phyloP scores from a whole-genome alignment of 257 asterid species.

The Rubia yunnanensis region DNA sequence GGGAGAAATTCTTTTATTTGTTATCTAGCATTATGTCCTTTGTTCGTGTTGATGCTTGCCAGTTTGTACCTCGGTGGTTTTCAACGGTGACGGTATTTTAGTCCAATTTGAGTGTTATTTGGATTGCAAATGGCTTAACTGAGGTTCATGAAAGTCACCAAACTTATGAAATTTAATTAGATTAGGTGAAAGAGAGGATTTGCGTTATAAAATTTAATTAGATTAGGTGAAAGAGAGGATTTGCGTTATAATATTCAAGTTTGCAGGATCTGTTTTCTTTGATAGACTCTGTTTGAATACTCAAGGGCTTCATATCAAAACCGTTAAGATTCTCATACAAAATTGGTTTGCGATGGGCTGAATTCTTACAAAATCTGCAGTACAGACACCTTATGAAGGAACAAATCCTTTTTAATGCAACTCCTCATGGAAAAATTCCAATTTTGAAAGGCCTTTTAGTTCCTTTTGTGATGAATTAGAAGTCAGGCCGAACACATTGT shows the following conservation, averaged over 20 bases:
- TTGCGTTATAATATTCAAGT: not conserved
- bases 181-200: not conserved
- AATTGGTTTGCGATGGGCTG: not conserved
- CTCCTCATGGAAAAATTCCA: not conserved
- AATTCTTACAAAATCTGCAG: not conserved
- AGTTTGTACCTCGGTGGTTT: too few relatives aligned
- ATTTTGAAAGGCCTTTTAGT: not conserved
- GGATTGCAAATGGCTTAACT: not conserved
- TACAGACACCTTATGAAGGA: not conserved
- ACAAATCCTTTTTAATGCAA: not conserved
- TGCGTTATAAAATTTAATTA: not conserved
- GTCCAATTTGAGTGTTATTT: not conserved
- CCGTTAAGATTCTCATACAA: too few relatives aligned
- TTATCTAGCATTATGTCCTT: not conserved
- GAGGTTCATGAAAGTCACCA: not conserved
- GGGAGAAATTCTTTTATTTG: not conserved
- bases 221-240: not conserved
- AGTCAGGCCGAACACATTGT: not conserved
- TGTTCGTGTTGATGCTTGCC: not conserved
- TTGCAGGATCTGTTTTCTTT: not conserved
- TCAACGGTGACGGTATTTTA: too few relatives aligned
- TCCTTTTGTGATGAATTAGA: not conserved
- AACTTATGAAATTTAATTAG: too few relatives aligned
- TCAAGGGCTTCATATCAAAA: too few relatives aligned
- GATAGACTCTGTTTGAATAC: not conserved